A percentile compares a stretch with the other conserved stretches of the same genome.
phyloP scores from a whole-genome alignment of 2,329 filamentous ascomycete genomes.

The Cladorrhinum sp. region DNA sequence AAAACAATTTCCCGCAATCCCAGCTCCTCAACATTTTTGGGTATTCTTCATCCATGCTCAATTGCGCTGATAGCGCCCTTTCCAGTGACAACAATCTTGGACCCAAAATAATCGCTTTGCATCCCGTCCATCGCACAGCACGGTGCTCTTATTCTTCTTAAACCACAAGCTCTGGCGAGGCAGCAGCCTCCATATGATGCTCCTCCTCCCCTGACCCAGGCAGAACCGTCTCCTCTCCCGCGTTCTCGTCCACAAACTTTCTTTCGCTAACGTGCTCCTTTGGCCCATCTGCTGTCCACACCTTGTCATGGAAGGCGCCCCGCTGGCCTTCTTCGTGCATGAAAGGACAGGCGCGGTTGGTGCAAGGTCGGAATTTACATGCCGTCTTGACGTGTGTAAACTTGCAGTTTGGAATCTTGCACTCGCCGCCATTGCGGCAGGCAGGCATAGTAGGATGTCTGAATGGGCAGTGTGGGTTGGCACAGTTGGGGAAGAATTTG shows the following conservation, averaged over 20 bases:
- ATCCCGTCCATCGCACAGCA: neutral
- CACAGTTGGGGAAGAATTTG: slow-evolving; percentile 88
- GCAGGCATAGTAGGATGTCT: slow-evolving; percentile 82
- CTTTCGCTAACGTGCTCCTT: slow-evolving; percentile 79
- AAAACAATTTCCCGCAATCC: neutral
- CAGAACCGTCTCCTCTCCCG: slow-evolving; percentile 69
- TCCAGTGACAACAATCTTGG: neutral
- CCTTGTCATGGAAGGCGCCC: slow-evolving; percentile 80
- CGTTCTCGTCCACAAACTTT: slow-evolving; percentile 75
- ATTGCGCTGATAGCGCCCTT: neutral
- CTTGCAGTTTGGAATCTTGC: slow-evolving; percentile 76
- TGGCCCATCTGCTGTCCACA: slow-evolving; percentile 70
- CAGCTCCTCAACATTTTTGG: neutral
- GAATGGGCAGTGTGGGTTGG: slow-evolving; percentile 84
- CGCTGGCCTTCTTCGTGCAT: slow-evolving; percentile 90
- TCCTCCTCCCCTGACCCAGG: slow-evolving; percentile 47
- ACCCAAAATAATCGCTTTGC: neutral
- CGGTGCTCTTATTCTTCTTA: slow-evolving; percentile 14
- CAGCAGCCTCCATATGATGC: slow-evolving; percentile 18
- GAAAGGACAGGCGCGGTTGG: slow-evolving; percentile 83
- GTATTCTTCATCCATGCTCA: slow-evolving; percentile 4
- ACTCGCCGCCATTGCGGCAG: slow-evolving; percentile 89
- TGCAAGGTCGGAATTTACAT: slow-evolving; percentile 89
- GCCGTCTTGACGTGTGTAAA: slow-evolving; percentile 82
- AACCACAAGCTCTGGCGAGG: slow-evolving; percentile 23